A percentile compares a stretch with the other conserved stretches of the same genome.
These are phyloP conservation scores for Blastobotrys muscicola DNA, from an alignment of 805 yeast species.

Conservation along the genomic window DNA sequence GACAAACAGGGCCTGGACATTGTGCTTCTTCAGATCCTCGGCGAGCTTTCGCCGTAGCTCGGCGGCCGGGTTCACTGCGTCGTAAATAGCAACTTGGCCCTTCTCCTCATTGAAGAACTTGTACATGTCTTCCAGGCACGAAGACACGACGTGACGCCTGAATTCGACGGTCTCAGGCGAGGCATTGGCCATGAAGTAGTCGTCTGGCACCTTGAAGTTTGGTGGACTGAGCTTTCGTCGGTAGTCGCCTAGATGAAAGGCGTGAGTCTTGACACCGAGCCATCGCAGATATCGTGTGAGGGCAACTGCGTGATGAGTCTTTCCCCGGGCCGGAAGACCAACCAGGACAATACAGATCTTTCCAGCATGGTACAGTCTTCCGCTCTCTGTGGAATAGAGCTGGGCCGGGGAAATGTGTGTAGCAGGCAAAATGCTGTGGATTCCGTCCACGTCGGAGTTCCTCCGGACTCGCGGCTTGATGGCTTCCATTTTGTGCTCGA, in stretches of 20 bases:
- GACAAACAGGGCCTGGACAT: constrained; percentile 74
- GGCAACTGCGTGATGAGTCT: constrained; percentile 86
- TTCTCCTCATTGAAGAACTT: constrained; percentile 61
- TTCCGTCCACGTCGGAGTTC: constrained; percentile 16
- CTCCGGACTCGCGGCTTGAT: constrained; percentile 6
- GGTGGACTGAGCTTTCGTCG: constrained; percentile 38
- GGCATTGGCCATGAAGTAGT: constrained; percentile 53
- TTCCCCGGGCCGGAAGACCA: constrained; percentile 94
- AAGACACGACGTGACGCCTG: constrained; percentile 49
- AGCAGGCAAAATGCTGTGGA: constrained; percentile 25
- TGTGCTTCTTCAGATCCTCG: constrained; percentile 41
- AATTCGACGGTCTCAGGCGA: constrained; percentile 39
- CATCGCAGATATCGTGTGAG: constrained; percentile 87
- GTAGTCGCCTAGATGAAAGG: constrained; percentile 88
- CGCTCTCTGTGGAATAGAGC: constrained; percentile 84
- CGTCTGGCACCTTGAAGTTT: constrained; percentile 50
- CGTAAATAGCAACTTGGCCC: constrained; percentile 95
- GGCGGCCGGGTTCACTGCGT: constrained; percentile 82
- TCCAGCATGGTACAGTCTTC: constrained; percentile 92
- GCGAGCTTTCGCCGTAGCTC: constrained; percentile 54
- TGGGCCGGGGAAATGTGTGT: constrained; percentile 83
- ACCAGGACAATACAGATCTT: constrained; percentile 79
- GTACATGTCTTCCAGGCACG: constrained; percentile 60
- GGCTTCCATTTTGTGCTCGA: not conserved
- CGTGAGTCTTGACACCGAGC: constrained; percentile 90